These are phyloP conservation scores for Colletotrichum sp. DNA, from an alignment of 2,329 filamentous ascomycete genomes.

Conservation along the genomic window DNA sequence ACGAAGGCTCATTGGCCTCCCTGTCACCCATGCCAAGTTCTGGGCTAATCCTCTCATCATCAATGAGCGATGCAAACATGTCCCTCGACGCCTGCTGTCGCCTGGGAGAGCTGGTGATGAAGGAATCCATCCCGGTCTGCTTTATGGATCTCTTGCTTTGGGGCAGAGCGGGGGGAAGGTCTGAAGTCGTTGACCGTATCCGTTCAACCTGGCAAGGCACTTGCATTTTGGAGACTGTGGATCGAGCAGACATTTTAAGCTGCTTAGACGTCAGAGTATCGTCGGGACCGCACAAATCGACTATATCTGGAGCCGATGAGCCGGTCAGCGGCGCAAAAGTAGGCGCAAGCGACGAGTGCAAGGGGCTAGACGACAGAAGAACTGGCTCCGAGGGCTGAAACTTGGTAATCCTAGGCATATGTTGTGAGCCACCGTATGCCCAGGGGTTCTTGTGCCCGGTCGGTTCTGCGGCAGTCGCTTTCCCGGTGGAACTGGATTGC, in stretches of 20 bases:
- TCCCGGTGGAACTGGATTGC: conserved; percentile 29
- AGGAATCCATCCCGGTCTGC: conserved; percentile 28
- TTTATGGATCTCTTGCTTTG: conserved; percentile 25
- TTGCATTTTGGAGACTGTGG: not conserved
- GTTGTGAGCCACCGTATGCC: conserved; percentile 48
- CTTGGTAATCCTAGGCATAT: conserved; percentile 39
- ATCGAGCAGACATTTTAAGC: not conserved
- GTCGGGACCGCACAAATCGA: conserved; percentile 3
- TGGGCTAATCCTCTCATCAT: not conserved
- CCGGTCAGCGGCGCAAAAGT: conserved; percentile 25
- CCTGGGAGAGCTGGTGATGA: not conserved
- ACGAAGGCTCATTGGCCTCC: not conserved
- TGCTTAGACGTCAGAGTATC: not conserved
- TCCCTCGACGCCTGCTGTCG: not conserved
- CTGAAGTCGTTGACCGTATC: not conserved
- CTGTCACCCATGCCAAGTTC: not conserved
- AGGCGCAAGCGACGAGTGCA: conserved; percentile 33
- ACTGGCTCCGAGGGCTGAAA: conserved; percentile 39
- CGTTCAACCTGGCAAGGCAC: not conserved
- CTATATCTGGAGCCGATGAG: not conserved
- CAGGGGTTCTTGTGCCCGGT: conserved; percentile 34
- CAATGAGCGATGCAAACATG: not conserved
- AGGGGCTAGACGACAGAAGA: conserved; percentile 50
- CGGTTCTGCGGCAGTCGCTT: conserved; percentile 24
- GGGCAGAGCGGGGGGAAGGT: not conserved